Percentiles rank a stretch among this genome's conserved stretches.
Evolutionary conservation across 768 basidiomycete genomes (phyloP).

Genomic region (Arthromyces matolae): DNA sequence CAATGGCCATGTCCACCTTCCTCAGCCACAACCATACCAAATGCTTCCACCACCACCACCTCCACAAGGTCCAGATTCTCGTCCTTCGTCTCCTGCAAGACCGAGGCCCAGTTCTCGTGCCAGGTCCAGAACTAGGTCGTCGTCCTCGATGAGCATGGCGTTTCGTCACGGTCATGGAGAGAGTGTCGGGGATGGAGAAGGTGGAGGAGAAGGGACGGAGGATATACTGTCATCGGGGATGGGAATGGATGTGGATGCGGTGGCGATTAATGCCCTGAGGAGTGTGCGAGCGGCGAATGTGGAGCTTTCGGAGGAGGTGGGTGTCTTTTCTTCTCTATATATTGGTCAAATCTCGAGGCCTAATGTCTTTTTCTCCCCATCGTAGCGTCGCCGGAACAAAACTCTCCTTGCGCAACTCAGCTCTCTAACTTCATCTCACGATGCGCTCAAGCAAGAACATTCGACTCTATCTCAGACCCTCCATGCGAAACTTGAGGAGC

Average conservation of each 20-base stretch:
- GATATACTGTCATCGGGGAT: neutral
- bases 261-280: conserved; percentile 14
- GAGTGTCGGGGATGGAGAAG: too few relatives aligned
- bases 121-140: conserved; percentile 7
- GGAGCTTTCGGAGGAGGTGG: conserved; percentile 14
- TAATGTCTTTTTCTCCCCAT: neutral
- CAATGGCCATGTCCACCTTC: too few relatives aligned
- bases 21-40: conserved; percentile 10
- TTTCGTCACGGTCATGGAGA: conserved; percentile 1
- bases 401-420: conserved; percentile 9
- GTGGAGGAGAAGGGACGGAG: neutral
- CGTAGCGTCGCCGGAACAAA: conserved; percentile 6
- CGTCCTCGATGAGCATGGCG: neutral
- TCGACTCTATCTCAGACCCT: conserved; percentile 1
- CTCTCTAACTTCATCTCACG: conserved; percentile 9
- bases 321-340: neutral
- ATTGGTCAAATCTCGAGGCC: neutral
- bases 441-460: conserved; percentile 8
- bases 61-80: conserved; percentile 9
- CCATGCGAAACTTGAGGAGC: conserved; percentile 1
- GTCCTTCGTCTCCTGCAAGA: conserved; percentile 6
- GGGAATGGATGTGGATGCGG: conserved; percentile 7
- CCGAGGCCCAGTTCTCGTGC: conserved; percentile 5
- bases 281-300: conserved; percentile 11
- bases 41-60: conserved; percentile 15